These are phyloP conservation scores for Coriaria nepalensis DNA, from an alignment of 306 rosid genomes.

Conservation along the genomic window DNA sequence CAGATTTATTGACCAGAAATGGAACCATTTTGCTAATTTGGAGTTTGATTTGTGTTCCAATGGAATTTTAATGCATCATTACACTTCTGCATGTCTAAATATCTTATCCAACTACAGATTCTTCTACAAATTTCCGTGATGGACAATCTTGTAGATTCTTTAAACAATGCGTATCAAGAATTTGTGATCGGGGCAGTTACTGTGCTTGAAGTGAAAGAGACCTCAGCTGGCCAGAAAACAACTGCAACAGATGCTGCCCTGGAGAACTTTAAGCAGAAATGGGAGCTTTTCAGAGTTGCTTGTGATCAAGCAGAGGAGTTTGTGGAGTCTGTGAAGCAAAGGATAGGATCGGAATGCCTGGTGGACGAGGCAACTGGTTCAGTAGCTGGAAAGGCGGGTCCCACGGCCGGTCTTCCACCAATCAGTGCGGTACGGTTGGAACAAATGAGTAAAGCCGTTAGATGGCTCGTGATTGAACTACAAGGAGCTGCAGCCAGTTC, in stretches of 20 bases:
- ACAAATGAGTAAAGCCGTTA: conserved; percentile 67
- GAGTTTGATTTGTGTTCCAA: too few species aligned
- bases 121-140: conserved; percentile 14
- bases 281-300: conserved; percentile 58
- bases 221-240: conserved; percentile 28
- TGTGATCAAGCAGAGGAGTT: conserved; percentile 73
- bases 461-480: conserved; percentile 60
- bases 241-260: conserved; percentile 42
- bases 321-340: conserved; percentile 66
- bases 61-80: too few species aligned
- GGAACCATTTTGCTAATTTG: too few species aligned
- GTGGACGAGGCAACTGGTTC: conserved; percentile 72
- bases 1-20: too few species aligned
- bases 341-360: conserved; percentile 66
- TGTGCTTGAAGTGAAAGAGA: conserved; percentile 47
- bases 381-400: conserved; percentile 37
- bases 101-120: too few species aligned
- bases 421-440: conserved; percentile 60
- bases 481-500: conserved; percentile 41
- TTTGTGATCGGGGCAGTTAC: conserved; percentile 46
- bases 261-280: conserved; percentile 56
- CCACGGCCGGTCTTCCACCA: conserved; percentile 44
- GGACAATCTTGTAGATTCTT: conserved; percentile 54
- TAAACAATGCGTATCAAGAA: conserved; percentile 47
- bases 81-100: too few species aligned